Base-by-base conservation (phyloP, 73 alveolate species). In the Paramecium biaurelia region DNA sequence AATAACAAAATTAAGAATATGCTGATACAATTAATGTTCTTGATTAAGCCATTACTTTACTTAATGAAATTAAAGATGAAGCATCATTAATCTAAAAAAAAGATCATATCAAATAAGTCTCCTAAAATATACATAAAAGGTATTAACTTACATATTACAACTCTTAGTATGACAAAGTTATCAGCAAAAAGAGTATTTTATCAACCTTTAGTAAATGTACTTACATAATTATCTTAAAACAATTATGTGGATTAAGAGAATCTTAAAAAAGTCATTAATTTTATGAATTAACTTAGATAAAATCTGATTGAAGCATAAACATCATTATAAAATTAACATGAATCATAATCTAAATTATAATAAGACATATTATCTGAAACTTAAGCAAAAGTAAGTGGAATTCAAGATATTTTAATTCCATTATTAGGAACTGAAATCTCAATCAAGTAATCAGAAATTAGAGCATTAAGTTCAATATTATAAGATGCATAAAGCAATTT, bases 41-140 rank as follows among this genome's bases (percentile, higher is more conserved):
- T 2, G 90, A 79, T 79, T 23, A 79, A 47, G 90, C 90, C 1
- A 79, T 47, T 10, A 2, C 28, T 0, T 43, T 79, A 43, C 74
- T 79, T 12, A 41, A 38, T 23, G 90, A 79, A 79, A 63, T 79
- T 7, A 79, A 79, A 79, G 90, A 79, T 79, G 72, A 32, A n/a
- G 24, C 70, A 8, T 79, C 90, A 8, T 34, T 79, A 20, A 21
- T 79, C 49, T 79, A 79, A 79, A 79, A 34, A 47, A n/a, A 79
- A 79, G 76, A 38, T 14, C 72, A 79, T 12, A 30, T 79, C 43
- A 79, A 38, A 45, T 45, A 79, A 45, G 53, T 42, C n/a, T 32
- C 63, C 7, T 23, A 38, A 58, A 79, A 45, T 15, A 43, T 79
- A 24, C 90, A 79, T 42, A 41, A 79, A 9, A 32, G 56, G 90